Percentiles rank a stretch among this genome's conserved stretches.
phyloP scores from a whole-genome alignment of 805 yeast genomes.

The Candida schatavii region DNA sequence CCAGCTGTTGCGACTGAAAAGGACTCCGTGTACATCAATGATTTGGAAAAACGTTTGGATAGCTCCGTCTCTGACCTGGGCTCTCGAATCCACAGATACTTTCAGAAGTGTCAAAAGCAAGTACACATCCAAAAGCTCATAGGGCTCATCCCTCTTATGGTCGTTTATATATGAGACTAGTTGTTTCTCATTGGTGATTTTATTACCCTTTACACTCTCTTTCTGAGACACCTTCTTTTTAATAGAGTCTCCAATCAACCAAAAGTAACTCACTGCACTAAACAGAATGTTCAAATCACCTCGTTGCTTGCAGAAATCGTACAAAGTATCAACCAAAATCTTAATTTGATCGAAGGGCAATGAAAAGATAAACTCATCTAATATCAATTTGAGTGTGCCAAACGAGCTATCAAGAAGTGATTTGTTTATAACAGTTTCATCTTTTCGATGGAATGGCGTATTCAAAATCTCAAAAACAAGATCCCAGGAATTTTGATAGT shows the following conservation, averaged over 20 bases:
- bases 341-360: slow-evolving; percentile 67
- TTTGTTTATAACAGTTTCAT: slow-evolving; percentile 41
- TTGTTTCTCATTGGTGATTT: slow-evolving; percentile 7
- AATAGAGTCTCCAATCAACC: slow-evolving; percentile 82
- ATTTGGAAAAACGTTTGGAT: slow-evolving; percentile 85
- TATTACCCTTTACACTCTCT: slow-evolving; percentile 9
- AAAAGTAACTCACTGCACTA: slow-evolving; percentile 86
- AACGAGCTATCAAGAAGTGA: slow-evolving; percentile 66
- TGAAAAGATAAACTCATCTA: slow-evolving; percentile 78
- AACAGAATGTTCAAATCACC: slow-evolving; percentile 84
- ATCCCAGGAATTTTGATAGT: slow-evolving; percentile 67
- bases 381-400: slow-evolving; percentile 75
- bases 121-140: slow-evolving; percentile 31
- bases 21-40: slow-evolving; percentile 64
- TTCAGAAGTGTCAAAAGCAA: slow-evolving; percentile 59
- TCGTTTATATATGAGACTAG: slow-evolving; percentile 9
- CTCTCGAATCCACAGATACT: slow-evolving; percentile 61
- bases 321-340: slow-evolving; percentile 67
- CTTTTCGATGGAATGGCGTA: slow-evolving; percentile 48
- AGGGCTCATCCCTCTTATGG: slow-evolving; percentile 8
- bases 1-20: slow-evolving; percentile 56
- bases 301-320: slow-evolving; percentile 66
- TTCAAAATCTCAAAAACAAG: slow-evolving; percentile 59
- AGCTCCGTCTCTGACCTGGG: slow-evolving; percentile 87
- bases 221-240: slow-evolving; percentile 16